Evolutionary conservation across 2,329 filamentous ascomycete species (phyloP).

Genomic region (Rhytidhysteron rufulum): DNA sequence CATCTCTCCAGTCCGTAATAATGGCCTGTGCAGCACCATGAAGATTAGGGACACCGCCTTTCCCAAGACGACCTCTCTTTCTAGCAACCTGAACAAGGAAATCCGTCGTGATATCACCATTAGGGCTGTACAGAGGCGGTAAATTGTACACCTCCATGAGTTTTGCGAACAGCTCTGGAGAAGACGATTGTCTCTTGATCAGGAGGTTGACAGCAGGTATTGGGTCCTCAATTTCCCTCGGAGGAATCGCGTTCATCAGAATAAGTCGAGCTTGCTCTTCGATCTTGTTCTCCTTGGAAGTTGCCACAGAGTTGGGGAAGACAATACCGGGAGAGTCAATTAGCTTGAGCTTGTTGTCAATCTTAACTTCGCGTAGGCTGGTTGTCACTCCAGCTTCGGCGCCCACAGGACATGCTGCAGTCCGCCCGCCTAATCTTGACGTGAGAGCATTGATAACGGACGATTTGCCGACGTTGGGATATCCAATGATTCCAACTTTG

Average conservation of each 20-base stretch:
- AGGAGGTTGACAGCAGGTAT: slow-evolving; percentile 81
- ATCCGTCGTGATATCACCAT: slow-evolving; percentile 77
- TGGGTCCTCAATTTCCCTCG: slow-evolving; percentile 91
- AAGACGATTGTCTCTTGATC: slow-evolving; percentile 72
- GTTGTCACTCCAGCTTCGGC: slow-evolving; percentile 93
- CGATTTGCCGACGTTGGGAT: slow-evolving; percentile 94
- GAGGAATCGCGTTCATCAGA: slow-evolving; percentile 85
- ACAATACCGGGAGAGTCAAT: slow-evolving; percentile 94
- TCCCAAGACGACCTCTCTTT: slow-evolving; percentile 83
- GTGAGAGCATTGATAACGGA: slow-evolving; percentile 94
- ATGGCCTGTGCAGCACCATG: slow-evolving; percentile 85
- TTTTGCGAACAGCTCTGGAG: slow-evolving; percentile 70
- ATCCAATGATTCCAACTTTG: slow-evolving; percentile 89
- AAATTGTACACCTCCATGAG: slow-evolving; percentile 81
- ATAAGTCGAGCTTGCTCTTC: slow-evolving; percentile 78
- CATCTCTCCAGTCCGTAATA: slow-evolving; percentile 94
- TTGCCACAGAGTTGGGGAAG: slow-evolving; percentile 65
- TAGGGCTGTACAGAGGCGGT: slow-evolving; percentile 65
- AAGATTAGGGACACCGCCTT: slow-evolving; percentile 87
- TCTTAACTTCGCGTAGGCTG: slow-evolving; percentile 81
- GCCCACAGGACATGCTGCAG: slow-evolving; percentile 76
- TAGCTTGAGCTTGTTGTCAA: slow-evolving; percentile 89
- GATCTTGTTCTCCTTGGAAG: slow-evolving; percentile 50
- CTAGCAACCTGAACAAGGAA: slow-evolving; percentile 93
- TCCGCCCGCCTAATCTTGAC: slow-evolving; percentile 66